Evolutionary conservation across 2,329 filamentous ascomycete genomes (phyloP), one percentile per base, ranked within the genome.

Genomic region (Aspergillus hortae): DNA sequence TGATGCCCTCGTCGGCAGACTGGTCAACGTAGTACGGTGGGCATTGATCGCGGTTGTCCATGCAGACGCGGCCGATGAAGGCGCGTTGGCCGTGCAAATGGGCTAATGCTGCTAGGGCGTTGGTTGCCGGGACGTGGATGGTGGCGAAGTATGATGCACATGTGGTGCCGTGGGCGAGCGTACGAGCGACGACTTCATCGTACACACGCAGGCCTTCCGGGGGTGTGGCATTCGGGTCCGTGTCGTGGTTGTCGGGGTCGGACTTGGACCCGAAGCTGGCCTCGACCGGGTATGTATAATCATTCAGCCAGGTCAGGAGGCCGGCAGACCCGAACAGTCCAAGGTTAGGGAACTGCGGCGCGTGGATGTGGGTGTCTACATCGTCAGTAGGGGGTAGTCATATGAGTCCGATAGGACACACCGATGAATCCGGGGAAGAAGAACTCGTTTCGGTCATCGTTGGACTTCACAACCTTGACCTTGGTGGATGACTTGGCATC

Each of bases 91-190:
- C 94, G 21, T 83, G 76, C 0, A 74, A 67, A n/a, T 89, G 78
- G 65, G 92, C 96, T 14, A 96, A 82, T 57, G 90, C 84, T 0
- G 92, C 89, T 4, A 99, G 85, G 6, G 96, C 80, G 67, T 96
- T 96, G n/a, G 94, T 99, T 1, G 91, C 85, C 0, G 83, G 79
- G 1, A 95, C 88, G 68, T 95, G 86, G 56, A 90, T 85, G 21
- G 94, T 97, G 53, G 92, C 92, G 69, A 89, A 97, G 79, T 97
- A 97, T n/a, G 90, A 84, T 4, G 91, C 91, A 9, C 89, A 94
- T 0, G 94, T 99, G 7, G 94, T 99, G 57, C 94, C 94, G 67
- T 96, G 85, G 19, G 89, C 82, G 9, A 99, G 81, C 0, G 91
- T 96, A 44, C 89, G 85, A 25, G 84, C 79, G 56, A 99, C 82